Evolutionary conservation across 306 rosid species (phyloP).

Genomic region (Inga leiocalycina): DNA sequence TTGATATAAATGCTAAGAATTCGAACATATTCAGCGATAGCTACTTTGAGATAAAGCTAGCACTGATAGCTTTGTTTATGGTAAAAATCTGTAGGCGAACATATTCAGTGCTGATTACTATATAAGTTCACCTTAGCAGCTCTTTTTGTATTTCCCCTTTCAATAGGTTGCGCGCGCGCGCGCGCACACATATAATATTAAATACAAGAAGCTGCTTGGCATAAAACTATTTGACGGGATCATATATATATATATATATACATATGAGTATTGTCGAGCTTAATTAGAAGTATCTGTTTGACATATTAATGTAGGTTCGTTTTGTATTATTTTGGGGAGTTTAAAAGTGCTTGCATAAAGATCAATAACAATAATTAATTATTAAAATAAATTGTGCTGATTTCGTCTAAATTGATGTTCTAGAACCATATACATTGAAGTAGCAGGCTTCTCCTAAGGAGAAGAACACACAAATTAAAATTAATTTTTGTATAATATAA

Average conservation of each 20-base stretch:
- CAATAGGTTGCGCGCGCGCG: too few species aligned
- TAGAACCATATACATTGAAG: not conserved
- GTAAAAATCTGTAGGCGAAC: not conserved
- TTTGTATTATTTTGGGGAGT: not conserved
- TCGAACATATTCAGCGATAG: conserved; percentile 4
- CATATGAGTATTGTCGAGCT: too few species aligned
- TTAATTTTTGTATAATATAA: too few species aligned
- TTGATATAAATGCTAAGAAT: not conserved
- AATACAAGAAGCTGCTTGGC: not conserved
- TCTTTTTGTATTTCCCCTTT: not conserved
- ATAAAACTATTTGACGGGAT: too few species aligned
- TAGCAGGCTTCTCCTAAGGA: too few species aligned
- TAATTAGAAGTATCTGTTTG: too few species aligned
- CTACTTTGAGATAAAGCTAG: not conserved
- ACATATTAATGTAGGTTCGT: not conserved
- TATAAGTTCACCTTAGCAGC: not conserved
- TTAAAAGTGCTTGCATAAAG: too few species aligned
- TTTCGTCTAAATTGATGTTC: not conserved
- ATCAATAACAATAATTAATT: not conserved
- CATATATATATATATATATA: too few species aligned
- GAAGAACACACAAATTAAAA: too few species aligned
- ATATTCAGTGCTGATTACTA: not conserved
- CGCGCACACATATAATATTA: too few species aligned
- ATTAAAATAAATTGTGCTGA: not conserved
- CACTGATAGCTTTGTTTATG: not conserved